Conservation (phyloP, 495 filamentous ascomycete species). For the Penicillium samsonianum region DNA sequence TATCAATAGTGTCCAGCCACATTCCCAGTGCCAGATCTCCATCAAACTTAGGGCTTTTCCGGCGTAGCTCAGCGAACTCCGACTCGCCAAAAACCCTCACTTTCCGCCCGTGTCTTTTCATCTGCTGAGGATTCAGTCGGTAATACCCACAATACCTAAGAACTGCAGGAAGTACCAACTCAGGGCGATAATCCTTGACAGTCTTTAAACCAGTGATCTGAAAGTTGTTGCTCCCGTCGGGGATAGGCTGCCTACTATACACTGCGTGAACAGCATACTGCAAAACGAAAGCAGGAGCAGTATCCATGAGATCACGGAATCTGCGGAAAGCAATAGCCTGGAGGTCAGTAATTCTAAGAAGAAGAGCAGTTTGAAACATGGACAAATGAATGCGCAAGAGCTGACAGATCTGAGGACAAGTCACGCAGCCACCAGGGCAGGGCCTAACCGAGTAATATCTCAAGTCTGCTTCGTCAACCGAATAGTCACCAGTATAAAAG, state of each 20-base stretch:
- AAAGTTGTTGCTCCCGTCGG: not conserved
- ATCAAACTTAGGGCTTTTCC: not conserved
- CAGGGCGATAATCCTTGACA: slow-evolving; percentile 2
- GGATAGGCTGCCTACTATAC: not conserved
- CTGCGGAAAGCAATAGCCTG: slow-evolving; percentile 6
- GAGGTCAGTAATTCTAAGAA: slow-evolving; percentile 8
- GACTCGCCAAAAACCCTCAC: not conserved
- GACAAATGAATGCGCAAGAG: slow-evolving; percentile 1
- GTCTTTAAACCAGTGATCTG: not conserved
- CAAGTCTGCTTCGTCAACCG: not conserved
- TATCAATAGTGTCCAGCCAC: slow-evolving; percentile 7
- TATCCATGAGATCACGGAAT: slow-evolving; percentile 9
- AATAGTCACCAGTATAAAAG: slow-evolving; percentile 14
- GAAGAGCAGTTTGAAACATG: slow-evolving; percentile 4
- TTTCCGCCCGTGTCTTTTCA: not conserved
- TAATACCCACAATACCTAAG: slow-evolving; percentile 11
- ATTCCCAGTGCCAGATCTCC: not conserved
- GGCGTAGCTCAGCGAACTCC: not conserved
- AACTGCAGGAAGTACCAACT: slow-evolving; percentile 10
- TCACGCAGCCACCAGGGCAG: not conserved
- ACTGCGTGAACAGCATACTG: slow-evolving; percentile 1
- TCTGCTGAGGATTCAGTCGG: slow-evolving; percentile 2
- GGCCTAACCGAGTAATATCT: not conserved
- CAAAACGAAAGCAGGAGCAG: not conserved
- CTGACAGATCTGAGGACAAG: slow-evolving; percentile 6